phyloP scores from a whole-genome alignment of 2,329 filamentous ascomycete species.

The Polytolypa hystricis region DNA sequence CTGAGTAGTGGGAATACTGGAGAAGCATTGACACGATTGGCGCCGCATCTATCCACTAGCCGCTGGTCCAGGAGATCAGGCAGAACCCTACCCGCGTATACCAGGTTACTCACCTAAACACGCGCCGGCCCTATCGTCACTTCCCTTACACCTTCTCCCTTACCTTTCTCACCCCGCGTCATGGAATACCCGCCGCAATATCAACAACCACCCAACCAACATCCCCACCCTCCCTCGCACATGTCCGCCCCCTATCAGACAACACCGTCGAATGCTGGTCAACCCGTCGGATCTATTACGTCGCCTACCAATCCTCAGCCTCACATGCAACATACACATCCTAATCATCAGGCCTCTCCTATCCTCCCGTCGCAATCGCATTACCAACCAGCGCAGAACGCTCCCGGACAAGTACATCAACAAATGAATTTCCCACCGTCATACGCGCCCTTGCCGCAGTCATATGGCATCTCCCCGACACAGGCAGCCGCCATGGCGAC shows the following conservation, averaged over 20 bases:
- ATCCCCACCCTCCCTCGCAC: constrained; percentile 48
- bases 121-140: too few relatives aligned
- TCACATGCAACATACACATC: constrained; percentile 47
- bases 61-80: neutral
- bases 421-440: constrained; percentile 73
- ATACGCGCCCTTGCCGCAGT: constrained; percentile 66
- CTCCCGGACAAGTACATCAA: constrained; percentile 48
- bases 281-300: constrained; percentile 46
- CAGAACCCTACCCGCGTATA: neutral
- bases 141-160: neutral
- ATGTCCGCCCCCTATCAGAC: constrained; percentile 52
- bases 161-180: constrained; percentile 8
- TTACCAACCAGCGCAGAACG: constrained; percentile 53
- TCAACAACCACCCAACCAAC: constrained; percentile 52
- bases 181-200: constrained; percentile 71
- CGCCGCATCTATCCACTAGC: neutral
- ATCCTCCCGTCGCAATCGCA: constrained; percentile 67
- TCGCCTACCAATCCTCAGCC: constrained; percentile 62
- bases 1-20: constrained; percentile 5
- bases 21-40: neutral
- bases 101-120: neutral
- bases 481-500: constrained; percentile 92
- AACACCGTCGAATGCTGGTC: constrained; percentile 41
- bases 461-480: constrained; percentile 68
- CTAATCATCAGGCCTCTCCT: constrained; percentile 62